Evolutionary conservation across 805 yeast species (phyloP), one percentile per base, ranked within the genome.

Genomic region (Clavispora santaluciae): DNA sequence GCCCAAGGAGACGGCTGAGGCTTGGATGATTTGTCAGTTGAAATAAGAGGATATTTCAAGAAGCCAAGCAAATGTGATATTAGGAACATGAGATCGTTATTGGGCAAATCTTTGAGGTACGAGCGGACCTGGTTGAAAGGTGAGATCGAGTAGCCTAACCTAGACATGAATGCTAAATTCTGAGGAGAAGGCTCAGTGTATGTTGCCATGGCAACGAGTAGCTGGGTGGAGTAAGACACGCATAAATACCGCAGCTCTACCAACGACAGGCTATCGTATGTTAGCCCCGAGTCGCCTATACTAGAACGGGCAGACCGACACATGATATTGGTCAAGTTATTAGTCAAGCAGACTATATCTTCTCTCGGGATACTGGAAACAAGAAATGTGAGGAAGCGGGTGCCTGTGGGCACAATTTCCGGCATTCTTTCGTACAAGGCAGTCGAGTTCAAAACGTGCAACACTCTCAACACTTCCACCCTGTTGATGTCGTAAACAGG

Each of bases 251-350:
- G 64, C 44, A 72, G 47, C 33, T 73, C 71, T 7, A 66, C 54
- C n/a, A 64, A 55, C 11, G 56, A 54, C 21, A 56, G 49, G 18
- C 51, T 40, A 12, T 48, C 51, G 41, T 63, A 60, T 2, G 57
- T 60, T n/a, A 77, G 49, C 2, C 77, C 79, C 35, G 69, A 73
- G n/a, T 74, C 75, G 6, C 60, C 64, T 0, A 61, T 47, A 8
- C 66, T 49, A 11, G 59, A 51, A 33, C 61, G 46, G 2, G 78
- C 70, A 12, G 79, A 66, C 23, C 86, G 66, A 48, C 85, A 76
- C 1, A 74, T 63, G 5, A 76, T 56, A 58, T 90, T 91, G 9
- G 86, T 54, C 13, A 88, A 63, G 3, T 96, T 86, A 49, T 89
- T 82, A 2, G 85, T 73, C 41, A 76, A 68, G 18, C 77, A 74